These are phyloP conservation scores for Ascochyta koolunga DNA, from an alignment of 2,329 filamentous ascomycete species.

Conservation along the genomic window DNA sequence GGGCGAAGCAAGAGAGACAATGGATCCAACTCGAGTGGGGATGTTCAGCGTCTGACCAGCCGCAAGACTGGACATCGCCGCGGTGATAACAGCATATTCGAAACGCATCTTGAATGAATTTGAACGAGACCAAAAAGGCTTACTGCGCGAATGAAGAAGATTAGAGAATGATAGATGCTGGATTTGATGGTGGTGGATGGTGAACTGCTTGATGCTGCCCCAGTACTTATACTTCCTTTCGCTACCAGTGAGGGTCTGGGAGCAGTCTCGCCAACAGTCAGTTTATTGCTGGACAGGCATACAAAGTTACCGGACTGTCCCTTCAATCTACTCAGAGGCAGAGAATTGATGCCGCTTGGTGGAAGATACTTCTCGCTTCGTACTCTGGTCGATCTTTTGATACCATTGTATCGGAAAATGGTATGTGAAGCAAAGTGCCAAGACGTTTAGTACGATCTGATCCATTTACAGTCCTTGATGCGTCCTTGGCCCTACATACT, in stretches of 20 bases:
- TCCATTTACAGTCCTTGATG: not conserved
- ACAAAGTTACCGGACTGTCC: too few relatives aligned
- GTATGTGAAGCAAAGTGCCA: not conserved
- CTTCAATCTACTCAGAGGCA: too few relatives aligned
- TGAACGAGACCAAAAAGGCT: not conserved
- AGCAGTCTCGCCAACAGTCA: too few relatives aligned
- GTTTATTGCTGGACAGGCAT: too few relatives aligned
- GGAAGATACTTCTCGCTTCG: not conserved
- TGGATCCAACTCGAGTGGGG: conserved; percentile 30
- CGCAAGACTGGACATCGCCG: conserved; percentile 29
- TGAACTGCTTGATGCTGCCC: too few relatives aligned
- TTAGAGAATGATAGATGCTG: too few relatives aligned
- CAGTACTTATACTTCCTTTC: not conserved
- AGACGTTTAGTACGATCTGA: not conserved
- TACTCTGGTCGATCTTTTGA: not conserved
- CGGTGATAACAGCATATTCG: conserved; percentile 29
- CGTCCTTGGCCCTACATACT: not conserved
- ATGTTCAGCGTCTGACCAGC: conserved; percentile 37
- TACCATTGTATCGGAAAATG: not conserved
- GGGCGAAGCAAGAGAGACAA: conserved; percentile 28
- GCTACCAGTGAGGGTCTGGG: not conserved
- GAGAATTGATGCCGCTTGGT: not conserved
- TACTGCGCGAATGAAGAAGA: too few relatives aligned
- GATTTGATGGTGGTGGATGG: too few relatives aligned
- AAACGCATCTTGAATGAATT: conserved; percentile 6